phyloP scores from a whole-genome alignment of 2,329 filamentous ascomycete species.

The Fusarium transvaalense region DNA sequence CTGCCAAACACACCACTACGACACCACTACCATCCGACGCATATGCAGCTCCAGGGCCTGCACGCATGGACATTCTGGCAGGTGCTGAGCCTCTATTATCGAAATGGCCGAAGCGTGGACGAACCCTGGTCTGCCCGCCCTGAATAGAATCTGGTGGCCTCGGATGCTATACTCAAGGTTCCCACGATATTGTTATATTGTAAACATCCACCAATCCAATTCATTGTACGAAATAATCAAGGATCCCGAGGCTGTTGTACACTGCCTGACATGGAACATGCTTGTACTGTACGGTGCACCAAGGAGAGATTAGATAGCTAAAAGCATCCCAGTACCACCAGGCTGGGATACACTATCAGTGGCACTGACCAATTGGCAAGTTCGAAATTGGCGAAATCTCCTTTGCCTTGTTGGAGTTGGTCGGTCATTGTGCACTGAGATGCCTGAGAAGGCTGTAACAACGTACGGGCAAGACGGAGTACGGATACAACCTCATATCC shows the following conservation, averaged over 20 bases:
- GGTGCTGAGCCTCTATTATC: constrained; percentile 15
- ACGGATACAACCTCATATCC: constrained; percentile 26
- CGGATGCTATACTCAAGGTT: constrained; percentile 32
- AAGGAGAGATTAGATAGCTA: constrained; percentile 38
- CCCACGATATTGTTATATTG: constrained; percentile 26
- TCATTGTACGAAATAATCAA: constrained; percentile 14
- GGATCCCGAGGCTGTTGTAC: constrained; percentile 17
- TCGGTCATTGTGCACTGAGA: constrained; percentile 13
- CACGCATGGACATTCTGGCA: constrained; percentile 25
- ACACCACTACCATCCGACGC: constrained; percentile 48
- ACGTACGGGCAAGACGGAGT: constrained; percentile 3
- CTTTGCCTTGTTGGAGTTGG: constrained; percentile 20
- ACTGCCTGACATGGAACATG: constrained; percentile 32
- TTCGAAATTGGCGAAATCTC: constrained; percentile 26
- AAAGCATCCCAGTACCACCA: constrained; percentile 36
- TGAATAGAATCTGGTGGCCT: constrained; percentile 29
- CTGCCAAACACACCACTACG: constrained; percentile 46
- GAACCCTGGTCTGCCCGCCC: constrained; percentile 39
- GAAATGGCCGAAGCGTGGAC: constrained; percentile 29
- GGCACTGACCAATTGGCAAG: constrained; percentile 34
- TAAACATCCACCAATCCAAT: constrained; percentile 41
- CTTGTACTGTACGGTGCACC: constrained; percentile 14
- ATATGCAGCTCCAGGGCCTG: constrained; percentile 26
- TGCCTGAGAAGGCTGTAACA: constrained; percentile 22
- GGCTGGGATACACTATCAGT: constrained; percentile 36